A percentile compares a stretch with the other conserved stretches of the same genome.
phyloP scores from a whole-genome alignment of 805 yeast genomes.

The Starmerella powellii region DNA sequence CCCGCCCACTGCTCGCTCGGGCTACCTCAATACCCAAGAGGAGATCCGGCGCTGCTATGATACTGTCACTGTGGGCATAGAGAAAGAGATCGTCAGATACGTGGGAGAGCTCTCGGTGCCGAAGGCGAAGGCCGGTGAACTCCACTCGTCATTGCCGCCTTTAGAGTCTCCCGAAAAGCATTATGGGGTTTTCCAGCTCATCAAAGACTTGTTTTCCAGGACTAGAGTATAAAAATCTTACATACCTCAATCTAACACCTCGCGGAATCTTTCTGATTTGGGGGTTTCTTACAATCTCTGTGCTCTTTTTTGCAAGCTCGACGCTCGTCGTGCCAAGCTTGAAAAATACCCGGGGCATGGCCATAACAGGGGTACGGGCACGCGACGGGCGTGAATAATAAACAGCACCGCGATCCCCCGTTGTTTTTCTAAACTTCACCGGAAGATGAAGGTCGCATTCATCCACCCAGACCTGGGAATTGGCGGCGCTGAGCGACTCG shows the following conservation, averaged over 20 bases:
- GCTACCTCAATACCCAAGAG: slow-evolving; percentile 37
- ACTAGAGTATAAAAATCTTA: too few species aligned
- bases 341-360: too few species aligned
- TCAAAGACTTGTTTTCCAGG: slow-evolving; percentile 18
- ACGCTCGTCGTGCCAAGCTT: too few species aligned
- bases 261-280: too few species aligned
- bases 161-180: slow-evolving; percentile 24
- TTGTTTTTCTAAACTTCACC: too few species aligned
- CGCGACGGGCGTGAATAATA: too few species aligned
- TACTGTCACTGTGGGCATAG: slow-evolving; percentile 26
- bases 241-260: too few species aligned
- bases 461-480: slow-evolving; percentile 94
- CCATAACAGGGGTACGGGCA: too few species aligned
- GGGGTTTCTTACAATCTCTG: too few species aligned
- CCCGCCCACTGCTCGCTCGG: slow-evolving; percentile 45
- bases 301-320: too few species aligned
- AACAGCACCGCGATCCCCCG: too few species aligned
- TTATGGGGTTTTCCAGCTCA: slow-evolving; percentile 25
- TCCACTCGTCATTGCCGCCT: slow-evolving; percentile 18
- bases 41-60: slow-evolving; percentile 36
- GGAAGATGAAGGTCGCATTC: slow-evolving; percentile 64
- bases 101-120: slow-evolving; percentile 14
- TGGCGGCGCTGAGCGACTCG: slow-evolving; percentile 95
- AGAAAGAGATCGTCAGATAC: slow-evolving; percentile 7
- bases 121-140: slow-evolving; percentile 3